Percentiles rank a stretch among this genome's conserved stretches.
phyloP scores from a whole-genome alignment of 345 rosid species.

The Fremontodendron californicum region DNA sequence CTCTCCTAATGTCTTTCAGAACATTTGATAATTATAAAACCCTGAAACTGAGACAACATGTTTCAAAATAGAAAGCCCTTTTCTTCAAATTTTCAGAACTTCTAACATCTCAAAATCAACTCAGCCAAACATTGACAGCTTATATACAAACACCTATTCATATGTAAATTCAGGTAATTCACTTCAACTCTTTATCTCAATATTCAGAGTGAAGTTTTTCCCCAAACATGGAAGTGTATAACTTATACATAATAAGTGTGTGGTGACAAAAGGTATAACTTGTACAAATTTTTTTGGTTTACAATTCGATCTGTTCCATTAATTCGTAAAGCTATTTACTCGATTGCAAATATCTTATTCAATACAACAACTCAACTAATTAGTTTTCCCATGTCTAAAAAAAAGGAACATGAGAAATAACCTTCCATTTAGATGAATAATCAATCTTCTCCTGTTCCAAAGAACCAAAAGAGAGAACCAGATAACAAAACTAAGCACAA shows the following conservation, averaged over 20 bases:
- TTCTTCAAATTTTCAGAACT: not conserved
- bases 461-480: not conserved
- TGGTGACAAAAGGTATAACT: no score
- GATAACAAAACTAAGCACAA: not conserved
- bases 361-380: not conserved
- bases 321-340: no score
- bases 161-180: not conserved
- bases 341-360: no score
- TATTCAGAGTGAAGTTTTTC: not conserved
- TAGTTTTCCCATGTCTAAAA: not conserved
- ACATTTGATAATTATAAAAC: not conserved
- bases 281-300: no score
- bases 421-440: not conserved
- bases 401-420: not conserved
- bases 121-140: not conserved
- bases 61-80: not conserved
- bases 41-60: not conserved
- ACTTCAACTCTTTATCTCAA: not conserved
- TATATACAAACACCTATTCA: not conserved
- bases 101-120: not conserved
- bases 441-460: not conserved
- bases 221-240: not conserved
- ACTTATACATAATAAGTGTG: not conserved
- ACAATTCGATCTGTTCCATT: no score
- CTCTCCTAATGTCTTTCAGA: not conserved